These are phyloP conservation scores for Myxozyma mucilagina DNA, from an alignment of 805 yeast genomes.

Conservation along the genomic window DNA sequence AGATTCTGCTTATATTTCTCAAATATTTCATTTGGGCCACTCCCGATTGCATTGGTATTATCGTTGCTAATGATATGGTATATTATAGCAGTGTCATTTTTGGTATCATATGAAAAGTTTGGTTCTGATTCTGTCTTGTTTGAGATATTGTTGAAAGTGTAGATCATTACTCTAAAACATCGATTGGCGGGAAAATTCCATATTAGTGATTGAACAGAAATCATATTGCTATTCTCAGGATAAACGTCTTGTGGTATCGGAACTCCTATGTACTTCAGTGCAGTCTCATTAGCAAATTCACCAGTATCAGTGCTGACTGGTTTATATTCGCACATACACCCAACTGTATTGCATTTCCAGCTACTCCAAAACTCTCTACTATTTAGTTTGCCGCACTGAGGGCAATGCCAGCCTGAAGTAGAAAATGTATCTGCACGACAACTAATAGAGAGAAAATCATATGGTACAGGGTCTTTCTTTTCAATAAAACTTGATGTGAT, in stretches of 20 bases:
- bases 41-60: not conserved
- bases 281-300: not conserved
- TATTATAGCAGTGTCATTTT: not conserved
- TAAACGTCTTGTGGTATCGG: not conserved
- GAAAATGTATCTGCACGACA: not conserved
- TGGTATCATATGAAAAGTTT: too few species aligned
- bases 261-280: not conserved
- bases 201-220: not conserved
- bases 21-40: not conserved
- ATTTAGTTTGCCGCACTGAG: constrained; percentile 6
- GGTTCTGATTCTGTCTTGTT: not conserved
- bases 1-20: too few species aligned
- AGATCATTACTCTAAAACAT: not conserved
- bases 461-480: not conserved
- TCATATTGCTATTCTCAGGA: not conserved
- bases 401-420: constrained; percentile 5
- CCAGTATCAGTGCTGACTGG: not conserved
- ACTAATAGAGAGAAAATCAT: not conserved
- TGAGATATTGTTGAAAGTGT: not conserved
- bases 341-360: constrained; percentile 2
- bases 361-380: constrained; percentile 9
- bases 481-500: not conserved
- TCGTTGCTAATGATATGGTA: not conserved
- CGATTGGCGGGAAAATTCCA: not conserved
- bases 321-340: not conserved